phyloP scores from a whole-genome alignment of 208 protist species.

The Crithidia brevicula region DNA sequence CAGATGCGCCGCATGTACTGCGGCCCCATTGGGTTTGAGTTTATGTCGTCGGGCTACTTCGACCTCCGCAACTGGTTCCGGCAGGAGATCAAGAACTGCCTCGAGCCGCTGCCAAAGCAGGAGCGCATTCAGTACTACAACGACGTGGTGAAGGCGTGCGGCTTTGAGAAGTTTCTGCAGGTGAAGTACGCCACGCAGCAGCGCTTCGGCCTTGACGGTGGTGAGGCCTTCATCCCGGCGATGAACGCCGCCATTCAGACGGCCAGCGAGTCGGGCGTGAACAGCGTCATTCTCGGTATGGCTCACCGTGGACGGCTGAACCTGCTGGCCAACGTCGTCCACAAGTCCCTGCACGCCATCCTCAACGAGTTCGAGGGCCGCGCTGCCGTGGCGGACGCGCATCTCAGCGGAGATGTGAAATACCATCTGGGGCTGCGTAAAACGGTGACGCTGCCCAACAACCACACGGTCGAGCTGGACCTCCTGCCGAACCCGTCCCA shows the following conservation, averaged over 20 bases:
- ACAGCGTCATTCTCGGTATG: conserved; percentile 97
- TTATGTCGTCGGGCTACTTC: conserved; percentile 95
- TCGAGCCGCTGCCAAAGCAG: conserved; percentile 51
- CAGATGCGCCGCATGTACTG: conserved; percentile 90
- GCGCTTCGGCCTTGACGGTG: conserved; percentile 97
- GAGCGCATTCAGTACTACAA: conserved; percentile 73
- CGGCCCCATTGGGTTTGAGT: conserved; percentile 95
- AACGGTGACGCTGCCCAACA: conserved; percentile 64
- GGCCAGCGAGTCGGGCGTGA: conserved; percentile 84
- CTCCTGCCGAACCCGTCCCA: conserved; percentile 98
- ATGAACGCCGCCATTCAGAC: conserved; percentile 94
- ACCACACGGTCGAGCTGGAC: conserved; percentile 93
- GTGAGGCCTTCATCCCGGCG: conserved; percentile 96
- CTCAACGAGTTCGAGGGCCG: conserved; percentile 93
- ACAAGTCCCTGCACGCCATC: conserved; percentile 92
- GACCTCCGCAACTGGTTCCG: conserved; percentile 96
- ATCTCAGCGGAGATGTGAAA: conserved; percentile 95
- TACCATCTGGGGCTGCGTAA: conserved; percentile 97
- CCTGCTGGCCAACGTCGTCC: conserved; percentile 96
- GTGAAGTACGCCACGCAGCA: conserved; percentile 95
- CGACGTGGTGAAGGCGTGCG: conserved; percentile 89
- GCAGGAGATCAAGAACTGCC: conserved; percentile 84
- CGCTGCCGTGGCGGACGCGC: conserved; percentile 37
- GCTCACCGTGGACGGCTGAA: conserved; percentile 98
- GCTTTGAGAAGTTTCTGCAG: conserved; percentile 95